phyloP scores from a whole-genome alignment of 1,284 basidiomycete species.

The Austroboletus novae-zelandiae region DNA sequence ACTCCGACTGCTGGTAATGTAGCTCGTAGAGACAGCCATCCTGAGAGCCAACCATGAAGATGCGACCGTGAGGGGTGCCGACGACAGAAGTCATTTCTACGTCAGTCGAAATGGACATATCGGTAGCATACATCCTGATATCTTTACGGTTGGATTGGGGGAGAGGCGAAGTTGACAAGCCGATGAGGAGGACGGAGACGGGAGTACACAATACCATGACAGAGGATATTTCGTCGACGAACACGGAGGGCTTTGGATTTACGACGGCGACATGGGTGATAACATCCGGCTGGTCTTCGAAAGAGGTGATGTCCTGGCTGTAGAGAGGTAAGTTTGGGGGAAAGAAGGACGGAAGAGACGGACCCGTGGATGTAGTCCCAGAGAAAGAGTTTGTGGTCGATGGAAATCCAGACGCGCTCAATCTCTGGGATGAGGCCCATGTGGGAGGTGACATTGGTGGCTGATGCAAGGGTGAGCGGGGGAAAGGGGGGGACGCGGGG shows the following conservation, averaged over 20 bases:
- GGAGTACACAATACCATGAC: slow-evolving; percentile 91
- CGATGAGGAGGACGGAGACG: slow-evolving; percentile 81
- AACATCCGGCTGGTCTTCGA: slow-evolving; percentile 87
- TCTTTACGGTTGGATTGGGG: slow-evolving; percentile 57
- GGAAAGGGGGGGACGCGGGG: not conserved
- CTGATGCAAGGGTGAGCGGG: slow-evolving; percentile 36
- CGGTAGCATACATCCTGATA: slow-evolving; percentile 89
- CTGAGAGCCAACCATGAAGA: slow-evolving; percentile 86
- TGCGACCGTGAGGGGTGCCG: slow-evolving; percentile 79
- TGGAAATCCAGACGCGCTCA: slow-evolving; percentile 92
- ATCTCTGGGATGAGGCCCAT: slow-evolving; percentile 96
- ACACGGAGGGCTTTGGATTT: slow-evolving; percentile 77
- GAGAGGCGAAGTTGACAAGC: slow-evolving; percentile 63
- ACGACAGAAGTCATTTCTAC: slow-evolving; percentile 83
- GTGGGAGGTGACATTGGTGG: slow-evolving; percentile 57
- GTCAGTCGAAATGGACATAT: slow-evolving; percentile 76
- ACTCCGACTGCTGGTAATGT: slow-evolving; percentile 87
- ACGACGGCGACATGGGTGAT: slow-evolving; percentile 87
- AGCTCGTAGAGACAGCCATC: slow-evolving; percentile 93
- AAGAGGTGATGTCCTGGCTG: slow-evolving; percentile 84
- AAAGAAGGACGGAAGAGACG: slow-evolving; percentile 25
- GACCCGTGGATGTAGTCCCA: slow-evolving; percentile 97
- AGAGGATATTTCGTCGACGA: slow-evolving; percentile 90
- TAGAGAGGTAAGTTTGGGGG: slow-evolving; percentile 6
- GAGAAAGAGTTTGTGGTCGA: slow-evolving; percentile 92